phyloP scores from a whole-genome alignment of 371 early-diverging fungal species.

The Conidiobolus incongruus region DNA sequence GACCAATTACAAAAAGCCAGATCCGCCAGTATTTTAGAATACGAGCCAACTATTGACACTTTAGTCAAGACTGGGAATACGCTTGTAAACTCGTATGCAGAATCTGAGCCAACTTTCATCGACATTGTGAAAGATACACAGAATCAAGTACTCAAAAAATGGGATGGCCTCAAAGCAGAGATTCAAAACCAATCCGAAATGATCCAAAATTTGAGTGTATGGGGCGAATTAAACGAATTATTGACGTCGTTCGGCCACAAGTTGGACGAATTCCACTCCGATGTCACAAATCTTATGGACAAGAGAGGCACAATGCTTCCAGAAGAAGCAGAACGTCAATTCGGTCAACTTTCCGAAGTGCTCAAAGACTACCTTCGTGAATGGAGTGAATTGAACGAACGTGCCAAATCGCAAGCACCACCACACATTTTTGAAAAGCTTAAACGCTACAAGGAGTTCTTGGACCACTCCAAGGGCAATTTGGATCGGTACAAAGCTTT shows the following conservation, averaged over 20 bases:
- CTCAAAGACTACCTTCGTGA: neutral
- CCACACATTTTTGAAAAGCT: too few species aligned
- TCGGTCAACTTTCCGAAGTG: slow-evolving; percentile 7
- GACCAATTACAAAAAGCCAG: neutral
- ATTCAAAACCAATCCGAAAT: neutral
- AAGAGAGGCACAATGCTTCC: neutral
- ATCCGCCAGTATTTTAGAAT: neutral
- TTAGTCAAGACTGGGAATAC: neutral
- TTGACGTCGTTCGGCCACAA: slow-evolving; percentile 7
- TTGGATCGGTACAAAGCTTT: too few species aligned
- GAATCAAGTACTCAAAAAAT: slow-evolving; percentile 11
- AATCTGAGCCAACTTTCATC: slow-evolving; percentile 6
- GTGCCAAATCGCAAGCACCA: too few species aligned
- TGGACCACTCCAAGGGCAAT: too few species aligned
- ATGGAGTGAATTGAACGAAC: too few species aligned
- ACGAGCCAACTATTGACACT: neutral
- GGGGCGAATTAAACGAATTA: slow-evolving; percentile 6
- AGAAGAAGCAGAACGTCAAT: slow-evolving; percentile 14
- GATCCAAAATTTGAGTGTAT: neutral
- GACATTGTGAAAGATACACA: slow-evolving; percentile 10
- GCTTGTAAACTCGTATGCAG: neutral
- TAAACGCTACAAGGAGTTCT: too few species aligned
- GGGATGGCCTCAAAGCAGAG: slow-evolving; percentile 9
- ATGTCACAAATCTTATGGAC: slow-evolving; percentile 8
- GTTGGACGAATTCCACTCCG: slow-evolving; percentile 9